Base-by-base conservation (phyloP, 2,329 filamentous ascomycete genomes). In the Paraconiothyrium brasiliense region DNA sequence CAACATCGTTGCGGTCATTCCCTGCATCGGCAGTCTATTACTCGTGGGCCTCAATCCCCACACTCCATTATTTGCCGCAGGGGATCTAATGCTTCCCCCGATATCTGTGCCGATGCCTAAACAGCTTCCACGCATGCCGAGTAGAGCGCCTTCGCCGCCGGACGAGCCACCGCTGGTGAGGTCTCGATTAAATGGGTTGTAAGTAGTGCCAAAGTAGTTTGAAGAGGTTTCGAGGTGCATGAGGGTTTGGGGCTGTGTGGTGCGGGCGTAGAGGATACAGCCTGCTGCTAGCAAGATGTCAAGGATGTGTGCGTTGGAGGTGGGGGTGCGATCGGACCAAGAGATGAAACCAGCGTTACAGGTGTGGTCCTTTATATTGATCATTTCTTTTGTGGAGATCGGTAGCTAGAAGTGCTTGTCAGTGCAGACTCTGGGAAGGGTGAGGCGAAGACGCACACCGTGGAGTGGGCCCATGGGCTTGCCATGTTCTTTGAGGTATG, bases 21-120 rank as follows among this genome's bases (percentile, higher is more conserved):
- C 82, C 3, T 61, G 61, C 8, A 76, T 63, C 0, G 81, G 82
- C 13, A 84, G 59, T 11, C 82, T 68, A 49, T 71, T 71, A 27
- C 11, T 47, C 16, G 57, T 83, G 6, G 86, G 85, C 5, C 84
- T 75, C 27, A 89, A 69, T 0, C 85, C 85, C 66, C 83, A 88
- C 0, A 88, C 68, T 3, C 82, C 84, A 62, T 86, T 86, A 73
- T 86, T 87, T 0, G 79, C 84, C n/a, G 85, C 81, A 5, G 86
- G 86, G 22, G 85, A 83, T 3, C 86, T 79, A 30, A 87, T 82
- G 20, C 80, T 84, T 7, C 86, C 86, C 2, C 85, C 85, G 57
- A 81, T 78, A 64, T 87, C 86, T 4, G 85, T 87, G 0, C 86
- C 86, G 61, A 87, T 84, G 1, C 85, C 85, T 16, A 88, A 74